Evolutionary conservation across 768 basidiomycete species (phyloP).

Genomic region (Phlebiopsis gigantea): DNA sequence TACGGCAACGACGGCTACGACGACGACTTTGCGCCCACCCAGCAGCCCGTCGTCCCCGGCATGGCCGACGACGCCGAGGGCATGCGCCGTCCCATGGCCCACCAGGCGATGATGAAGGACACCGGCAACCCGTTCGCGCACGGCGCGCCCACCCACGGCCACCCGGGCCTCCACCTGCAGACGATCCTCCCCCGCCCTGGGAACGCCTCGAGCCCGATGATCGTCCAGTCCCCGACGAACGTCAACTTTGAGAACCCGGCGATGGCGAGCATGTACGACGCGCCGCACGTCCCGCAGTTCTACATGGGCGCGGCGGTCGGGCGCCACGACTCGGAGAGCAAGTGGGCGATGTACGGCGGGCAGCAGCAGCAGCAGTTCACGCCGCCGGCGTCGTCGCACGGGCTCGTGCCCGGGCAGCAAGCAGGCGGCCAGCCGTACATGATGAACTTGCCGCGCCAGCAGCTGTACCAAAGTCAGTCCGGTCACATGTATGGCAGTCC

Average conservation of each 20-base stretch:
- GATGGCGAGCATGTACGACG: slow-evolving; percentile 40
- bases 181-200: slow-evolving; percentile 28
- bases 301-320: slow-evolving; percentile 14
- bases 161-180: slow-evolving; percentile 25
- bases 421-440: slow-evolving; percentile 11
- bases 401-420: slow-evolving; percentile 21
- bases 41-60: slow-evolving; percentile 22
- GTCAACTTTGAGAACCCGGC: slow-evolving; percentile 51
- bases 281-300: slow-evolving; percentile 26
- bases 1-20: slow-evolving; percentile 37
- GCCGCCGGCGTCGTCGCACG: slow-evolving; percentile 37
- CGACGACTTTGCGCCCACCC: slow-evolving; percentile 25
- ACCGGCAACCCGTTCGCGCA: slow-evolving; percentile 33
- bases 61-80: slow-evolving; percentile 20
- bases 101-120: slow-evolving; percentile 33
- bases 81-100: slow-evolving; percentile 22
- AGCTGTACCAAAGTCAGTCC: slow-evolving; percentile 22
- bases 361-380: slow-evolving; percentile 30
- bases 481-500: slow-evolving; percentile 25
- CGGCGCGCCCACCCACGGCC: slow-evolving; percentile 19
- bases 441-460: slow-evolving; percentile 21
- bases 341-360: slow-evolving; percentile 22
- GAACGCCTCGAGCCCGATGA: slow-evolving; percentile 33
- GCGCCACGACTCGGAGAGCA: slow-evolving; percentile 23
- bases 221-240: slow-evolving; percentile 37